These are phyloP conservation scores for Clonostachys chloroleuca DNA, from an alignment of 2,329 filamentous ascomycete species.

Conservation along the genomic window DNA sequence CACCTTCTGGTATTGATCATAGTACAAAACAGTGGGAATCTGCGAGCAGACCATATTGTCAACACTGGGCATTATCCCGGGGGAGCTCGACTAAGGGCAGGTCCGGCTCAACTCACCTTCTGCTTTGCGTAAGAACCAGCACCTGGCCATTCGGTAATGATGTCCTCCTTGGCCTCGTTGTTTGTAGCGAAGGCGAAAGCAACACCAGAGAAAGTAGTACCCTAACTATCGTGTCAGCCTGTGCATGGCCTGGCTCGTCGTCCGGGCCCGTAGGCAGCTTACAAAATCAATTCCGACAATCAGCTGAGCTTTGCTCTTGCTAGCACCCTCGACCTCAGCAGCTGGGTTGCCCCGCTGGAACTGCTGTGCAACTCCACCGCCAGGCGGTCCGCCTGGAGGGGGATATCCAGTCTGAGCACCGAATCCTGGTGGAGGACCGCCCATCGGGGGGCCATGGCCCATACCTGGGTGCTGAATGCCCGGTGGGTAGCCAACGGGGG, in stretches of 20 bases:
- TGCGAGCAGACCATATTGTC: constrained; percentile 27
- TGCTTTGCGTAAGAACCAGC: constrained; percentile 97
- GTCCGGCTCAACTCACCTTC: constrained; percentile 60
- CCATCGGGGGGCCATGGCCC: constrained; percentile 25
- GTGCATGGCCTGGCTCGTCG: not conserved
- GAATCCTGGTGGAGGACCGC: constrained; percentile 34
- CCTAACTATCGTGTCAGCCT: constrained; percentile 42
- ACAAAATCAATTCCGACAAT: constrained; percentile 99
- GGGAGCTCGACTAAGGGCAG: not conserved
- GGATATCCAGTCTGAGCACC: constrained; percentile 41
- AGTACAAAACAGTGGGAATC: constrained; percentile 99
- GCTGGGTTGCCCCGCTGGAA: constrained; percentile 41
- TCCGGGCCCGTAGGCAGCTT: constrained; percentile 24
- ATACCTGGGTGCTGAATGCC: constrained; percentile 36
- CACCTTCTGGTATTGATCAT: constrained; percentile 98
- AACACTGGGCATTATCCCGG: not conserved
- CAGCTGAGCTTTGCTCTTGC: constrained; percentile 89
- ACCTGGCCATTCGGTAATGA: constrained; percentile 98
- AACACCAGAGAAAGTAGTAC: constrained; percentile 96
- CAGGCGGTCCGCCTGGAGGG: constrained; percentile 23
- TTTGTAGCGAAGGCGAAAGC: constrained; percentile 97
- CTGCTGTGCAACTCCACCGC: constrained; percentile 32
- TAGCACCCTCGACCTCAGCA: constrained; percentile 80
- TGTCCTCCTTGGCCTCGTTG: constrained; percentile 96
- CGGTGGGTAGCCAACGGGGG: constrained; percentile 57